Base-by-base conservation (phyloP, 2,329 filamentous ascomycete species). In the Pseudogymnoascus sp. region DNA sequence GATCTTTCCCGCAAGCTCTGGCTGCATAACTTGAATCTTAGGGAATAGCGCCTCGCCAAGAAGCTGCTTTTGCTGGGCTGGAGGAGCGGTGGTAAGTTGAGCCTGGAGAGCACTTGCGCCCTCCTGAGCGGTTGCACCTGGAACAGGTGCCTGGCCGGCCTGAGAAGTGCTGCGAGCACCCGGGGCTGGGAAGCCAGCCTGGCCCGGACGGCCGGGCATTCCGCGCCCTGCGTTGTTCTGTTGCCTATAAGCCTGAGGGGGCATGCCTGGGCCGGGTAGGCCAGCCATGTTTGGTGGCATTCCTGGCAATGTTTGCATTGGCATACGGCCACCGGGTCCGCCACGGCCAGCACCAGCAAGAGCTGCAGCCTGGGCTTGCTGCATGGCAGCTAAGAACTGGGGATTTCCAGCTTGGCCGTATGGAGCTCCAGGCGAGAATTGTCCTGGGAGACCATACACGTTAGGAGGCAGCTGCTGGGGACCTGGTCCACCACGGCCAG, bases 11-110 rank as follows among this genome's bases (percentile, higher is more conserved):
- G 94, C 94, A 72, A 99, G 83, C 71, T 97, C 92, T 63, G 92
- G 89, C 81, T 99, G 94, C 78, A 96, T 87, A 68, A 85, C 86
- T 76, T 92, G 87, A 72, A 99, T 97, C 88, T 97, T 99, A 74
- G 94, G 94, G 84, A 97, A 99, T 70, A 99, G 89, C 69, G 91
- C 87, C 80, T 99, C 94, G 75, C 94, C 94, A 61, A 99, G 86
- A 77, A 97, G 90, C 83, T 99, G 94, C 86, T 99, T 99, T 83
- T 97, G 94, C 79, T 96, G 90, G 57, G 83, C 81, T 38, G 88
- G 83, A 60, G 73, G 69, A 58, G 81, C 80, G 36, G 74, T 70
- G 64, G 79, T 75, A 47, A 88, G 79, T 75, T 87, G 85, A 35
- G 77, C 71, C 74, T 86, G 82, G 63, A 87, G 76, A 61, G 61